Conservation (phyloP, 495 filamentous ascomycete species). For the Gamarada debralockiae region DNA sequence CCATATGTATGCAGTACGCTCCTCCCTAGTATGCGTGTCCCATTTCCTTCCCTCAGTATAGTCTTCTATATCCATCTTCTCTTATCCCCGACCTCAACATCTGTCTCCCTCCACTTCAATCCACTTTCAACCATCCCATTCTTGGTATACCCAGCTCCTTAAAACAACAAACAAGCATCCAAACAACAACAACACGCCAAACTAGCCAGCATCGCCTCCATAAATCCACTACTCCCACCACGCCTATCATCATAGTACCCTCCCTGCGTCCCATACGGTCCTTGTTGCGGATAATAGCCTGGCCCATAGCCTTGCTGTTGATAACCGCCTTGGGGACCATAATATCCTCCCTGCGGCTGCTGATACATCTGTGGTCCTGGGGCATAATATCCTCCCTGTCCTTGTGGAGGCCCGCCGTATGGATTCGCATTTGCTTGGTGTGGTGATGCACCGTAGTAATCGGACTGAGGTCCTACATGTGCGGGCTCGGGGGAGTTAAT, state of each 20-base stretch:
- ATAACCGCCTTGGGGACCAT: background rate
- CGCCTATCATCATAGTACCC: conserved; percentile 15
- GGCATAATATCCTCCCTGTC: conserved; percentile 14
- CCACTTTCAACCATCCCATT: background rate
- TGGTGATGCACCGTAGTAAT: conserved; percentile 4
- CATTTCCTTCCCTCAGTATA: background rate
- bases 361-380: conserved; percentile 16
- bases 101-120: background rate
- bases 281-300: background rate
- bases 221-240: conserved; percentile 9
- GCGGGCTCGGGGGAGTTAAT: conserved; percentile 14
- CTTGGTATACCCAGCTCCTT: background rate
- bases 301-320: conserved; percentile 13
- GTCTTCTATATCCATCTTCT: background rate
- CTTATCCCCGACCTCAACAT: background rate
- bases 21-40: background rate
- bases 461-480: conserved; percentile 2
- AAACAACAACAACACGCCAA: conserved; percentile 29
- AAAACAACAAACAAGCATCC: conserved; percentile 24
- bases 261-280: conserved; percentile 17
- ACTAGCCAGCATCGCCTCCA: conserved; percentile 16
- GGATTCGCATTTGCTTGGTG: background rate
- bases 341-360: conserved; percentile 18
- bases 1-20: no score
- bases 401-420: background rate